These are phyloP conservation scores for Arctium minus DNA, from an alignment of 129 eudicot species.

Conservation along the genomic window DNA sequence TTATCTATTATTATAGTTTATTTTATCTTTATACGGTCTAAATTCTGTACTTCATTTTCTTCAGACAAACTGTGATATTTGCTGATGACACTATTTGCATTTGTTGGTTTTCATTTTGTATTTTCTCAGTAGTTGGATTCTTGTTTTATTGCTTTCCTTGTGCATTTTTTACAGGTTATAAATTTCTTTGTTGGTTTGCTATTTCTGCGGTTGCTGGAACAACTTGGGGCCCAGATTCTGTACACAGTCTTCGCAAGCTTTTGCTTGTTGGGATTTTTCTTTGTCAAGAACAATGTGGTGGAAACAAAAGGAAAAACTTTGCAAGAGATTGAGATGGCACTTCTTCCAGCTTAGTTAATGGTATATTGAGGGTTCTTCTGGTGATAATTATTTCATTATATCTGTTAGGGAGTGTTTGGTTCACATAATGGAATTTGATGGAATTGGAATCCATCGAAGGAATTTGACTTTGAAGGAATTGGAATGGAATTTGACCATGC, in stretches of 20 bases:
- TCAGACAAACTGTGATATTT: not conserved
- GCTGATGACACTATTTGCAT: not conserved
- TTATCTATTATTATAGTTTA: not conserved
- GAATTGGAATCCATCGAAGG: no score
- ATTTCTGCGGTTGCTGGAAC: constrained; percentile 72
- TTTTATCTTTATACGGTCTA: not conserved
- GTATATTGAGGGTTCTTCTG: not conserved
- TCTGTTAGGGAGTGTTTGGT: no score
- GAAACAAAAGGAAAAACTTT: constrained; percentile 84
- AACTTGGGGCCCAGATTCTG: constrained; percentile 61
- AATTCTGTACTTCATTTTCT: not conserved
- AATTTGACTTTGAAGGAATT: no score
- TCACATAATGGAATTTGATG: no score
- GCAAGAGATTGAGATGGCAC: constrained; percentile 81
- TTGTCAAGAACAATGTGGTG: constrained; percentile 61
- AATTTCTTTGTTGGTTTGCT: constrained; percentile 76
- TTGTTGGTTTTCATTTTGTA: not conserved
- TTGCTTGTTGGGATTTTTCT: constrained; percentile 56
- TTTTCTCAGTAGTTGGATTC: not conserved
- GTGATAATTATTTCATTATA: not conserved
- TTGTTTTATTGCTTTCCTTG: not conserved
- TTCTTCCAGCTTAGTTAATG: constrained; percentile 49
- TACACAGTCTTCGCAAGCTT: constrained; percentile 60
- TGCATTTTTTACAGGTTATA: constrained; percentile 50
- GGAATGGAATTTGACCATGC: no score